Evolutionary conservation across 805 yeast genomes (phyloP), one percentile per base, ranked within the genome.

Genomic region (Metschnikowia chrysomelidarum): DNA sequence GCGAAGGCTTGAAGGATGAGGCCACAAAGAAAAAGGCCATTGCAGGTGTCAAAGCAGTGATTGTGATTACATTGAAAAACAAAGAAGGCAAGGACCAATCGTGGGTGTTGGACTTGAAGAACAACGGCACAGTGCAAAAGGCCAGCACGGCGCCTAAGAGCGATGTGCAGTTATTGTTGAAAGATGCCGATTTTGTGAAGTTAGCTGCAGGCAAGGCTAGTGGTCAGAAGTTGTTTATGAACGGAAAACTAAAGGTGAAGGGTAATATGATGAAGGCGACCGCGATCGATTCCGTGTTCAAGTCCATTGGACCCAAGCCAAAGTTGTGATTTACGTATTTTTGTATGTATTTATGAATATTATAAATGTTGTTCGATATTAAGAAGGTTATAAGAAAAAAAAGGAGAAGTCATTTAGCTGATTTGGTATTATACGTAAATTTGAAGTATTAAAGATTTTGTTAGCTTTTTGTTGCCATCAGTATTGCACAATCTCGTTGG

Each of bases 261-360:
- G 95, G 95, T 47, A 85, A 87, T 67, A 82, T 87, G 67, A 83
- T 83, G 89, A 87, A 87, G 72, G 95, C 95, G 36, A 76, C 89
- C 28, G 76, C 77, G 41, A 76, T 84, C 41, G 91, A 83, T 62
- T 65, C 73, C 31, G 76, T 84, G 32, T 73, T 84, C 64, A 80
- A 79, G 69, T 44, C 60, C 19, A 47, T 65, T 34, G 73, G 59
- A 53, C 68, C 70, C 38, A 65, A 62, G 56, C 58, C 73, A 32
- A 68, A 68, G 59, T 67, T 67, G 54, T 67, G 36, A 27, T 16
- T 24, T 7, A 19, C 9, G 9, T 10, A 19, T 7, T 10, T 19
- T 10, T 7, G 10, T 19, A 7, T 19, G 10, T 10, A 19, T 19
- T 7, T 19, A 19, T 19, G 10, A 19, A 7, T 19, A 19, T 19